phyloP scores from a whole-genome alignment of 768 basidiomycete genomes.

The Pleurotus salmoneostramineus region DNA sequence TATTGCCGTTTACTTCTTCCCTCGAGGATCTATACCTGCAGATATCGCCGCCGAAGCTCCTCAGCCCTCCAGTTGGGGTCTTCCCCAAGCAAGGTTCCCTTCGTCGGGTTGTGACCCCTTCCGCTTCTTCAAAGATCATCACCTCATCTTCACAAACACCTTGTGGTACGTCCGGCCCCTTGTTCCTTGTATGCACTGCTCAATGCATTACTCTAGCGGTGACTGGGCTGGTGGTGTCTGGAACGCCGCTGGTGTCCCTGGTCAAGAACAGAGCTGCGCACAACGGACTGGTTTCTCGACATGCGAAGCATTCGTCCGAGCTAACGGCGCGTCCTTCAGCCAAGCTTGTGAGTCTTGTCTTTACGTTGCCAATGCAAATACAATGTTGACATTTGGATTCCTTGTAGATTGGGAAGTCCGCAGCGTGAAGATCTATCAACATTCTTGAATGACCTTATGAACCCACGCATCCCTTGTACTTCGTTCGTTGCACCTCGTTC shows the following conservation, averaged over 20 bases:
- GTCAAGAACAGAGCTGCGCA: conserved; percentile 85
- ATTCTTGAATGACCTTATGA: conserved; percentile 9
- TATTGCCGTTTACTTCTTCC: conserved; percentile 81
- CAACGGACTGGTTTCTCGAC: conserved; percentile 76
- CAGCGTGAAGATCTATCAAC: conserved; percentile 71
- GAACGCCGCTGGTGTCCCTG: conserved; percentile 67
- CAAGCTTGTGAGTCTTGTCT: conserved; percentile 67
- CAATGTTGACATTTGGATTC: conserved; percentile 3
- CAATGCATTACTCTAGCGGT: conserved; percentile 43
- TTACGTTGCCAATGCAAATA: background rate
- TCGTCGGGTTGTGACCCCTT: conserved; percentile 71
- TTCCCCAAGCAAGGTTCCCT: conserved; percentile 77
- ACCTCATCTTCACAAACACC: conserved; percentile 82
- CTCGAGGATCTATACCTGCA: conserved; percentile 63
- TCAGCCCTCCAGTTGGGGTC: conserved; percentile 72
- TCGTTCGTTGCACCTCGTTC: background rate
- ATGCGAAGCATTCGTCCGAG: conserved; percentile 74
- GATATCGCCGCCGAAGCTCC: conserved; percentile 79
- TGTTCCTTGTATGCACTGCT: background rate
- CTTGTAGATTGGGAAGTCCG: conserved; percentile 76
- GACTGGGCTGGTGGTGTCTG: conserved; percentile 90
- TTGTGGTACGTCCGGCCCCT: conserved; percentile 53
- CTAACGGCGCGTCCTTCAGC: conserved; percentile 63
- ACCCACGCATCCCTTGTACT: background rate
- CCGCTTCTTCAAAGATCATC: conserved; percentile 74